Base-by-base conservation (phyloP, 176 grass and related monocot species). In the Saccharum spontaneum region DNA sequence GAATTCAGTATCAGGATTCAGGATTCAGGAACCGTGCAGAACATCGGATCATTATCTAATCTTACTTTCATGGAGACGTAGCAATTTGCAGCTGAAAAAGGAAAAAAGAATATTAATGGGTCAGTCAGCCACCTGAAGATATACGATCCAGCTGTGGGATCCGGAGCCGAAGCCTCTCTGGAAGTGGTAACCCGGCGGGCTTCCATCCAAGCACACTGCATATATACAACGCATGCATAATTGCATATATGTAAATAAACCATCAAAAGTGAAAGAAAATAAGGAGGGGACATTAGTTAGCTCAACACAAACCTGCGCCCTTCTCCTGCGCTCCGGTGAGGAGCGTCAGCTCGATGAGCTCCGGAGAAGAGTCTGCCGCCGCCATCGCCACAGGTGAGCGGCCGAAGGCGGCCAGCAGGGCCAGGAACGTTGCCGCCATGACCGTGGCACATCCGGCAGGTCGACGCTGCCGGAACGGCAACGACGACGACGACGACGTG, bases 201-300 rank as follows among this genome's bases (percentile, higher is more conserved):
- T 93, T 20, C 89, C 92, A 65, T 97, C 94, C 86, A 97, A 90
- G 77, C 94, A 92, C 83, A 94, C 94, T 92, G 77, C 45, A 49
- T 10, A 10, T 10, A 87, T 18, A 1, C 15, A 87, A 78, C 16
- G 1, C 66, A 20, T 38, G 38, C 37, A 28, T 28, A 28, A 28
- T 28, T 28, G 28, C 28, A 43, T 10, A 13, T 1, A 43, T 41
- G 38, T 57, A 57, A 57, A 57, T 15, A 67, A 16, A 67, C 7
- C 34, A 20, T 70, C 67, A 69, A 69, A 1, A 69, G 39, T 11
- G 3, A 13, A 69, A 9, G 17, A 39, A 69, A 68, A 37, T 18
- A 20, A 20, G 15, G 34, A 69, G 34, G 34, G 6, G 54, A 60
- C 55, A 0, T 6, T 18, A 8, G 50, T n/a, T 60, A 60, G 57